Percentiles rank a stretch among this genome's conserved stretches.
Evolutionary conservation across 208 protist genomes (phyloP).

Genomic region (Wallacemonas rigidus): DNA sequence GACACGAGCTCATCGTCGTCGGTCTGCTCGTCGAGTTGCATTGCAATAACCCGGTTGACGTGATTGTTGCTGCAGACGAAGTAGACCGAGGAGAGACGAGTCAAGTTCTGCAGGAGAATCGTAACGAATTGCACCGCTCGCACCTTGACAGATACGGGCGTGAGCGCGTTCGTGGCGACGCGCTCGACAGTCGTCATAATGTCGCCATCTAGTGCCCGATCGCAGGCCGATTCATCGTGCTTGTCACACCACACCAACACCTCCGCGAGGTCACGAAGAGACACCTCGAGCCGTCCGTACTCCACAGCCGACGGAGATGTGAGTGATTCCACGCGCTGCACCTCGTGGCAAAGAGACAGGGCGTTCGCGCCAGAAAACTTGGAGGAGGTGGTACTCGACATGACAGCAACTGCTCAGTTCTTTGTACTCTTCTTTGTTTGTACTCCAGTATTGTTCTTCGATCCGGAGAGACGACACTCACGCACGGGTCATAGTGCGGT

Average conservation of each 20-base stretch:
- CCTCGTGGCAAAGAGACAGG: conserved; percentile 48
- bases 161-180: conserved; percentile 62
- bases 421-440: too few relatives aligned
- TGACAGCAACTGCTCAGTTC: neutral
- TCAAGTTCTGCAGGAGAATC: conserved; percentile 81
- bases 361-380: conserved; percentile 69
- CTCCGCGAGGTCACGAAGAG: conserved; percentile 67
- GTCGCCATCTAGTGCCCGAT: conserved; percentile 51
- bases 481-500: neutral
- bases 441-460: too few relatives aligned
- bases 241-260: conserved; percentile 87
- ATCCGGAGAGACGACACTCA: neutral
- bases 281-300: conserved; percentile 25
- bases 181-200: conserved; percentile 74
- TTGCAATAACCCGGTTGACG: conserved; percentile 85
- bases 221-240: conserved; percentile 62
- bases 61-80: conserved; percentile 88
- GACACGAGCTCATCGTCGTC: conserved; percentile 84
- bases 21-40: conserved; percentile 51
- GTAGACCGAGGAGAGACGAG: conserved; percentile 60
- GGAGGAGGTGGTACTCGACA: neutral
- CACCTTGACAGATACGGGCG: conserved; percentile 56
- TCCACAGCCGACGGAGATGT: conserved; percentile 10
- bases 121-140: conserved; percentile 73
- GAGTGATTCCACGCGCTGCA: conserved; percentile 26